These are phyloP conservation scores for Amauroascus verrucosus DNA, from an alignment of 2,329 filamentous ascomycete genomes.

Conservation along the genomic window DNA sequence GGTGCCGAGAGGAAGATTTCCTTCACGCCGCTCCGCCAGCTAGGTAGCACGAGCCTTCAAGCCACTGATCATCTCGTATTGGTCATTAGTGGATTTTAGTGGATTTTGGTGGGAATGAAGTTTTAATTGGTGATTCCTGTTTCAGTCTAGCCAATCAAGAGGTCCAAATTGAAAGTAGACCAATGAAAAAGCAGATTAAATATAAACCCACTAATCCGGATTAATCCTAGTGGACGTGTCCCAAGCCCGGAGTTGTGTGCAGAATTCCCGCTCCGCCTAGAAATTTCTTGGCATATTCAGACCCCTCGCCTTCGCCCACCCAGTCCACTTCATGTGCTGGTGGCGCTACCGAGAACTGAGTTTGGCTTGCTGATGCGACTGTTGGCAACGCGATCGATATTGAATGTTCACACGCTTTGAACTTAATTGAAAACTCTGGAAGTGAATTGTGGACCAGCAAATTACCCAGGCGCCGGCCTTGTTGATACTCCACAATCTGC, in stretches of 20 bases:
- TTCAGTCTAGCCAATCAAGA: background rate
- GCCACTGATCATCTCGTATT: background rate
- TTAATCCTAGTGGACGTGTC: background rate
- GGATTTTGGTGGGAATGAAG: background rate
- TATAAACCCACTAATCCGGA: background rate
- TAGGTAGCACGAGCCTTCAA: background rate
- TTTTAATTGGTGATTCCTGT: background rate
- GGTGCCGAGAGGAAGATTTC: background rate
- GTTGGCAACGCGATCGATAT: background rate
- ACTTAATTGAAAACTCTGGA: background rate
- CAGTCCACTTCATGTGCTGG: background rate
- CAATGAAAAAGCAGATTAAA: background rate
- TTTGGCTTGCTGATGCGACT: background rate
- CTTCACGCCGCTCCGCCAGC: slow-evolving; percentile 3
- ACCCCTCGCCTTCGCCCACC: background rate
- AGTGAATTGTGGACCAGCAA: background rate
- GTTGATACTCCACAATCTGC: background rate
- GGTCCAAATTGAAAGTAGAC: background rate
- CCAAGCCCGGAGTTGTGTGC: background rate
- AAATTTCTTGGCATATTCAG: background rate
- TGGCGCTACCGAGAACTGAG: background rate
- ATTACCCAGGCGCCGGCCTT: background rate
- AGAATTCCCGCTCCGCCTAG: slow-evolving; percentile 5
- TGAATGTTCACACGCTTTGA: background rate
- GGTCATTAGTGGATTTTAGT: background rate